A percentile compares a stretch with the other conserved stretches of the same genome.
phyloP scores from a whole-genome alignment of 75 land plant genomes.

The Cryptomeria japonica region DNA sequence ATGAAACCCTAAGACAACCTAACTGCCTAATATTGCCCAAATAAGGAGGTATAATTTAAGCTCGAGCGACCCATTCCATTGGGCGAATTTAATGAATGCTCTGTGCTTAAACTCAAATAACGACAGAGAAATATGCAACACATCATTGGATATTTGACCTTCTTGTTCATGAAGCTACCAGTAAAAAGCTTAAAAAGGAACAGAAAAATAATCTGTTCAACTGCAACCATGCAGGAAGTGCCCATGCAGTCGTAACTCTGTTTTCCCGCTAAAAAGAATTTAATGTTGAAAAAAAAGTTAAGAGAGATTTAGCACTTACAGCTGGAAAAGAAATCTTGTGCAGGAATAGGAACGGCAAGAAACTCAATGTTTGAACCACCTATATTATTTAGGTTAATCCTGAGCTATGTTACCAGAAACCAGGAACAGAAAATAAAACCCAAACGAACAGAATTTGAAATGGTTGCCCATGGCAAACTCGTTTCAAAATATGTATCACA shows the following conservation, averaged over 20 bases:
- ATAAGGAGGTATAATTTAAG: slow-evolving; percentile 54
- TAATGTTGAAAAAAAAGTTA: background rate
- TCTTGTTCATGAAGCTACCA: background rate
- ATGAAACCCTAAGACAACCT: slow-evolving; percentile 75
- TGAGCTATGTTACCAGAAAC: slow-evolving; percentile 14
- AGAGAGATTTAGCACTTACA: slow-evolving; percentile 57
- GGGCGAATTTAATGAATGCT: background rate
- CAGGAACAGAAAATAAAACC: no score
- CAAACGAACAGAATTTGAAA: no score
- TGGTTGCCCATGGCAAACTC: no score
- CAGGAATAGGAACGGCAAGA: slow-evolving; percentile 64
- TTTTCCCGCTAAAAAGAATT: background rate
- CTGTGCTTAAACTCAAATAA: background rate
- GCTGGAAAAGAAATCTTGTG: slow-evolving; percentile 56
- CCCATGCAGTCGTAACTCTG: background rate
- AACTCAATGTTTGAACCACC: slow-evolving; percentile 53
- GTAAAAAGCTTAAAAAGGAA: background rate
- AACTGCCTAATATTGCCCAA: slow-evolving; percentile 53
- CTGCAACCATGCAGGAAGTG: background rate
- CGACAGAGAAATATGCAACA: background rate
- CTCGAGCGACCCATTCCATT: background rate
- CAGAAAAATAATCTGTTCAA: background rate
- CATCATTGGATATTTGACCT: background rate
- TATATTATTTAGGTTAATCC: slow-evolving; percentile 44
- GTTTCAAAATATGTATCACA: no score